These are phyloP conservation scores for Terana coerulea DNA, from an alignment of 768 basidiomycete genomes.

Conservation along the genomic window DNA sequence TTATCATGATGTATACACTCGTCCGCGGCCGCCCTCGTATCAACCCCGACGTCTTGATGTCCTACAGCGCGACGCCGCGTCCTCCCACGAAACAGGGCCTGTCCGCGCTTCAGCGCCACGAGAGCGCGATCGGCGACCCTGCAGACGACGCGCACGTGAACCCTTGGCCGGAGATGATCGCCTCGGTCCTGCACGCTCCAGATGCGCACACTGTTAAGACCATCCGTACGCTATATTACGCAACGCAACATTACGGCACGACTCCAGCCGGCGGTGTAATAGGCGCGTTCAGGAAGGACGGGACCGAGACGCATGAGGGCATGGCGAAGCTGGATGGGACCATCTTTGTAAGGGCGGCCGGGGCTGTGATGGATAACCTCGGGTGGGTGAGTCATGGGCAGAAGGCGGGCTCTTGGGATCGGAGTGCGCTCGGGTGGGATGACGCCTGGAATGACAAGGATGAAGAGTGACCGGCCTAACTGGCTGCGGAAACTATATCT, in stretches of 20 bases:
- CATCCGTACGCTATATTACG: constrained; percentile 10
- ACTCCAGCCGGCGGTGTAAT: neutral
- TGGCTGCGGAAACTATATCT: too few relatives aligned
- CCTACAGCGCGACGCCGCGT: constrained; percentile 38
- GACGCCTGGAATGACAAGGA: constrained; percentile 47
- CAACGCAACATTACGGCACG: constrained; percentile 1
- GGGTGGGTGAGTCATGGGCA: constrained; percentile 57
- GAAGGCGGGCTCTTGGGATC: constrained; percentile 47
- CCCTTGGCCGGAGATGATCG: constrained; percentile 49
- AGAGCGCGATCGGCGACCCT: constrained; percentile 32
- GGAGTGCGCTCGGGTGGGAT: constrained; percentile 57
- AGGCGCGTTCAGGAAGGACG: constrained; percentile 33
- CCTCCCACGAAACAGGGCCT: constrained; percentile 26
- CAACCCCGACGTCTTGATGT: constrained; percentile 43
- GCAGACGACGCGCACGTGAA: constrained; percentile 36
- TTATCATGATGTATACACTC: constrained; percentile 32
- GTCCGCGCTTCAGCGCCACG: neutral
- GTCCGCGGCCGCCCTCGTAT: constrained; percentile 54
- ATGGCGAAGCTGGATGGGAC: constrained; percentile 48
- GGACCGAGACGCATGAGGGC: constrained; percentile 43
- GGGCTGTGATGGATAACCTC: constrained; percentile 49
- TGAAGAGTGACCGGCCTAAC: neutral
- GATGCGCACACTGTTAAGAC: constrained; percentile 52
- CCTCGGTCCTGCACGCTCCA: constrained; percentile 43
- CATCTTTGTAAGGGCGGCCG: constrained; percentile 54